A percentile compares a stretch with the other conserved stretches of the same genome.
These are phyloP conservation scores for Plasmodium cynomolgi DNA, from an alignment of 169 alveolate species.

Conservation along the genomic window DNA sequence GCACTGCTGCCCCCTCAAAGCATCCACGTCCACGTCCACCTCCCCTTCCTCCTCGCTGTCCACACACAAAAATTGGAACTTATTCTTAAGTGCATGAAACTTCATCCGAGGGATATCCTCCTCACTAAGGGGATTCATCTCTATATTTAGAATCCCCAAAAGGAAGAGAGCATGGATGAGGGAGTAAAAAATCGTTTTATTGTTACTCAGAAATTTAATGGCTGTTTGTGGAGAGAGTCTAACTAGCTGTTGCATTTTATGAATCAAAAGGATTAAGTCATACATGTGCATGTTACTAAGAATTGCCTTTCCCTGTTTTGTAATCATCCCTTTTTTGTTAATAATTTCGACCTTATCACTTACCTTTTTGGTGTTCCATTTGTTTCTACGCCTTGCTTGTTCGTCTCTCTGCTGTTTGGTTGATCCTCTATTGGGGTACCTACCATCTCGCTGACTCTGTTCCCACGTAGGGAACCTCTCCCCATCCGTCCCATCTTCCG, in stretches of 20 bases:
- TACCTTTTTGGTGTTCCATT: background rate
- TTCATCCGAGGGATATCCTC: slow-evolving; percentile 15
- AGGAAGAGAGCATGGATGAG: slow-evolving; percentile 70
- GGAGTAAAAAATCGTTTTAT: slow-evolving; percentile 31
- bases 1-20: background rate
- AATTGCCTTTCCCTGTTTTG: slow-evolving; percentile 27
- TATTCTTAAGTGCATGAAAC: slow-evolving; percentile 30
- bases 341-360: slow-evolving; percentile 19
- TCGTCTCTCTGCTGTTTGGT: background rate
- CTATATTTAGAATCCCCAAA: slow-evolving; percentile 44
- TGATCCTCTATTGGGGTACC: background rate
- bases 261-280: slow-evolving; percentile 22
- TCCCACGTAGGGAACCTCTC: background rate
- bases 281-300: slow-evolving; percentile 57
- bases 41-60: background rate
- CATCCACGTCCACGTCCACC: background rate
- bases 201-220: slow-evolving; percentile 24
- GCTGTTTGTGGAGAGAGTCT: slow-evolving; percentile 55
- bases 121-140: background rate
- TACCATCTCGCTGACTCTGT: background rate
- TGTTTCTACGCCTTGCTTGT: background rate
- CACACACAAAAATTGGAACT: slow-evolving; percentile 26
- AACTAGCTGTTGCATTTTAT: slow-evolving; percentile 32
- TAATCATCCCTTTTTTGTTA: slow-evolving; percentile 43
- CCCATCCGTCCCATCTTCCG: background rate